Percentiles rank a stretch among this genome's conserved stretches.
Evolutionary conservation across 2,329 filamentous ascomycete genomes (phyloP).

Genomic region (Fusarium veterinarium): DNA sequence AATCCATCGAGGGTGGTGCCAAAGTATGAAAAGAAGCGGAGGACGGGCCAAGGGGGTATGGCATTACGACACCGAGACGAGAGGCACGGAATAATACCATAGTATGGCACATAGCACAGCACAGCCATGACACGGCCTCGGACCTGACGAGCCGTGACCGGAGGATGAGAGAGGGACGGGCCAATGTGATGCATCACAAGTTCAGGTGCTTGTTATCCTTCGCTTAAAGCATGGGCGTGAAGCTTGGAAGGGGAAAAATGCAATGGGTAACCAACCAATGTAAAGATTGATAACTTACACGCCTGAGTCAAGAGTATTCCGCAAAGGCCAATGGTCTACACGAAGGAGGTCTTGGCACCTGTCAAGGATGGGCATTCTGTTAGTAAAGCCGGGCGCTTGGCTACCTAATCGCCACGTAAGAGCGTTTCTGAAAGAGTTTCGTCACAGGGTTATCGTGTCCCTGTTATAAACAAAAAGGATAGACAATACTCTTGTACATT

Average conservation of each 20-base stretch:
- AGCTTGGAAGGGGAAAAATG: constrained; percentile 16
- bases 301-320: constrained; percentile 20
- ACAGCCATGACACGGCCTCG: background rate
- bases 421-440: constrained; percentile 24
- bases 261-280: constrained; percentile 23
- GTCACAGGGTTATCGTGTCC: background rate
- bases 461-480: background rate
- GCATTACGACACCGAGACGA: constrained; percentile 28
- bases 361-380: constrained; percentile 38
- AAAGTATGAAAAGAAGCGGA: constrained; percentile 25
- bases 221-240: constrained; percentile 23
- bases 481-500: background rate
- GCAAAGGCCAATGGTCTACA: constrained; percentile 23
- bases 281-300: constrained; percentile 23
- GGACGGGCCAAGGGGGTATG: constrained; percentile 13
- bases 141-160: constrained; percentile 21
- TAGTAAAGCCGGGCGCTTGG: constrained; percentile 39
- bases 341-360: constrained; percentile 29
- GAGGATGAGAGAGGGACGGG: constrained; percentile 6
- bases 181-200: constrained; percentile 42
- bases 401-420: constrained; percentile 45
- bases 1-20: constrained; percentile 33
- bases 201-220: constrained; percentile 14
- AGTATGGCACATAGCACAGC: background rate
- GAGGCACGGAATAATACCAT: constrained; percentile 1